Base-by-base conservation (phyloP, 2,329 filamentous ascomycete species). In the Leptographium wingfieldii region DNA sequence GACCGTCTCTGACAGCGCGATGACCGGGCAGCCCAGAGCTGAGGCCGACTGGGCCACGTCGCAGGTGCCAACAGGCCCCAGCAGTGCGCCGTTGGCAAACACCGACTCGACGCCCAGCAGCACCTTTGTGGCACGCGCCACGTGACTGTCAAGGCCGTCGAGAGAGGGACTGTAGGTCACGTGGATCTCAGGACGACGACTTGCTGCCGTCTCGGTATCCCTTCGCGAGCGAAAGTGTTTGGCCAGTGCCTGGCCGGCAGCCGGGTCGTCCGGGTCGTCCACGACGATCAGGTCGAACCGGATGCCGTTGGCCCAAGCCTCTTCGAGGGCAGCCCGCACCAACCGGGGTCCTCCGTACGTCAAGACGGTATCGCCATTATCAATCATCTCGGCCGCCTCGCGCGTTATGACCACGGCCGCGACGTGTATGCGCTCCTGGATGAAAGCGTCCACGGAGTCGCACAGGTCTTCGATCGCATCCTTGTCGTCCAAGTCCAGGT, bases 11-110 rank as follows among this genome's bases (percentile, higher is more conserved):
- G 90, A 96, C 61, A 95, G 87, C 3, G 95, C 90, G 40, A 95
- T 85, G 61, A 97, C 90, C 1, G 89, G 88, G 46, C 92, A 82
- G 61, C 87, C 85, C 25, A 84, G 78, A 60, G 88, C 83, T 57
- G 86, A 83, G 6, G 92, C 92, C 0, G 87, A 84, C 77, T 94
- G 87, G 22, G 92, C 92, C 11, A 97, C 81, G 61, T 94, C 83
- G 29, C 89, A 90, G 3, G 92, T 96, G 62, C 94, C 94, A 11
- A 90, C 84, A 25, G 91, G 84, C 5, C 88, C 92, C 72, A 95
- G 95, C 66, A 99, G 80, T 40, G 89, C 83, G 9, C 94, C 94
- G 72, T 97, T 97, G 66, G 89, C 92, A 75, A 96, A 94, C 84
- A 99, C 94, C 48, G 90, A 89, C 70, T 96, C 92, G 5, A 92